Evolutionary conservation across 306 rosid species (phyloP).

Genomic region (Mucuna pruriens): DNA sequence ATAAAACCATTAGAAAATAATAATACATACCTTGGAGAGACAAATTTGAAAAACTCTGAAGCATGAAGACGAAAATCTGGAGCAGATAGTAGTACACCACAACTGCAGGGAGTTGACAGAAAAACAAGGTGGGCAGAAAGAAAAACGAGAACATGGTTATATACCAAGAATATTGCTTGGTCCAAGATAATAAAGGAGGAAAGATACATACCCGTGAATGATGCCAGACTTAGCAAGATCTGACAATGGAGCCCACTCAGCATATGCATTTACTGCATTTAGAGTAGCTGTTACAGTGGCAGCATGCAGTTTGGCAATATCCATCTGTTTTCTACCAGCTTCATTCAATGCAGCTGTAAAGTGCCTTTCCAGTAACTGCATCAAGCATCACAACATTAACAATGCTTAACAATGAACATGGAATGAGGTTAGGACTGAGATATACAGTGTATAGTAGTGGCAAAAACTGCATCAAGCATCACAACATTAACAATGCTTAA

Average conservation of each 20-base stretch:
- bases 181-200: slow-evolving; percentile 31
- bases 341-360: slow-evolving; percentile 79
- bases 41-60: slow-evolving; percentile 92
- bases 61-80: slow-evolving; percentile 96
- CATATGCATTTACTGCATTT: slow-evolving; percentile 92
- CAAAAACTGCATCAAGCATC: slow-evolving; percentile 70
- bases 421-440: too few relatives aligned
- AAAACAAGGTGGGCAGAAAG: slow-evolving; percentile 29
- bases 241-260: slow-evolving; percentile 98
- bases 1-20: slow-evolving; percentile 21
- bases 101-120: slow-evolving; percentile 58
- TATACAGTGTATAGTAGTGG: too few relatives aligned
- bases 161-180: slow-evolving; percentile 33
- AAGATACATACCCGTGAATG: slow-evolving; percentile 77
- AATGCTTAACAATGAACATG: slow-evolving; percentile 18
- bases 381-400: slow-evolving; percentile 45
- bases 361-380: slow-evolving; percentile 88
- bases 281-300: slow-evolving; percentile 76
- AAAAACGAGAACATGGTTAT: slow-evolving; percentile 30
- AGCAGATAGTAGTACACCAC: slow-evolving; percentile 86
- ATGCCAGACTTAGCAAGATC: slow-evolving; percentile 92
- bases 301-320: slow-evolving; percentile 80
- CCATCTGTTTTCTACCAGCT: slow-evolving; percentile 79
- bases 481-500: slow-evolving; percentile 33
- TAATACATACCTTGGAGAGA: slow-evolving; percentile 74